Base-by-base conservation (phyloP, 257 asterid species). In the Verbena officinalis region DNA sequence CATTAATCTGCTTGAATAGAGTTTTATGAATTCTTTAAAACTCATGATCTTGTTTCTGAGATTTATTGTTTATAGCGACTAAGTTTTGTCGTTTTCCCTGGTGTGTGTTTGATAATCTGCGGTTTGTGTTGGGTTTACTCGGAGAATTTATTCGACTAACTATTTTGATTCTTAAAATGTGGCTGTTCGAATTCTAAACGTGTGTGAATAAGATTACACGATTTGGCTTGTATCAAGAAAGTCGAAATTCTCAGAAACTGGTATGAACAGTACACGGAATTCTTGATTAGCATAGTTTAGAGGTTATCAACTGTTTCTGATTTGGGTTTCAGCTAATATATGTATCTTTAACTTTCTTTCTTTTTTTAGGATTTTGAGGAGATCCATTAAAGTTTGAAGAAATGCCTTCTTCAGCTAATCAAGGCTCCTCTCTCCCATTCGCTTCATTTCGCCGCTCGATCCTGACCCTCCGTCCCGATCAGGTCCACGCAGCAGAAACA, bases 381-480 rank as follows among this genome's bases (percentile, higher is more conserved):
- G 59, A 64, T 77, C 38, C 44, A 14, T 44, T 40, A 7, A 70
- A 31, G 65, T 52, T 71, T 31, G 55, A 73, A 77, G 48, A 9
- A 70, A 88, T 91, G 98, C 96, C 95, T 57, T 79, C 96, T 55
- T 72, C 96, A 17, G 83, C 81, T 51, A 78, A 63, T 67, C 84
- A 78, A 57, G 87, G 88, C 59, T 83, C 85, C 56, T 20, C 80
- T 14, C 67, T 83, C 68, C 90, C 91, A 33, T 88, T 91, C 75
- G 83, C 91, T 14, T 78, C 95, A 4, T 91, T 91, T 76, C 97
- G 98, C 27, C 93, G 95, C 49, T 73, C 97, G 55, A 80, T 89
- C 62, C 31, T 89, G 76, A 68, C 81, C 14, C 48, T 84, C 46
- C 80, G 88, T 52, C 56, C 71, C 33, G 97, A 87, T 70, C 95